Base-by-base conservation (phyloP, 805 yeast species). In the Lipomyces starkeyi region DNA sequence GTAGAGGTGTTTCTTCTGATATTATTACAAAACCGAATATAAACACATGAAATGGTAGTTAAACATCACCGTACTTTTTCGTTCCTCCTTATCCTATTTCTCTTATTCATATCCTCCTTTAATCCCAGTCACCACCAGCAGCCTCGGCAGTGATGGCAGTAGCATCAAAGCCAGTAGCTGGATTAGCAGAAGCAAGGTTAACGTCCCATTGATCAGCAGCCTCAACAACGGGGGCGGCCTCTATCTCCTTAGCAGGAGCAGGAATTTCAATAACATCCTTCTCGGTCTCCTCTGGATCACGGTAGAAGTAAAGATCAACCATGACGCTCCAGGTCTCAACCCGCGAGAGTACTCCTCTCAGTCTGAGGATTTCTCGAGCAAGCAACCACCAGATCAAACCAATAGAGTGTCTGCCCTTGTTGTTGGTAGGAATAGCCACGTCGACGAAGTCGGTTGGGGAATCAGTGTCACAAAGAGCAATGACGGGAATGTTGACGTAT, bases 291-390 rank as follows among this genome's bases (percentile, higher is more conserved):
- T 94, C 98, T 82, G 99, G 99, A 87, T 95, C 97, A 90, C 99
- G 95, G 98, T 95, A 95, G 93, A 95, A 95, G 93, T 93, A 95
- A 84, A 95, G 89, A 87, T 66, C 99, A 84, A 98, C 98, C 99
- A 95, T 95, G 83, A 95, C 95, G 78, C 96, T 86, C 99, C 99
- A 95, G 84, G 91, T 89, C 84, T 95, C 91, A 77, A 91, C 82
- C 89, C 99, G 93, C 91, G 91, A 90, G 78, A 95, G 85, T 82
- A 93, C 89, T 82, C 99, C 99, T 87, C 97, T 91, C 85, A 95
- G 90, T 88, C 99, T 92, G 83, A 95, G 89, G 79, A 95, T 98
- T 87, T 95, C 99, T 87, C 99, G 92, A 81, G 99, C 95, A 79
- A 95, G 84, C 85, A 95, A 87, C 97, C 97, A 95, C 99, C 99